Evolutionary conservation across 1,284 basidiomycete species (phyloP).

Genomic region (Gomphus bonarii): DNA sequence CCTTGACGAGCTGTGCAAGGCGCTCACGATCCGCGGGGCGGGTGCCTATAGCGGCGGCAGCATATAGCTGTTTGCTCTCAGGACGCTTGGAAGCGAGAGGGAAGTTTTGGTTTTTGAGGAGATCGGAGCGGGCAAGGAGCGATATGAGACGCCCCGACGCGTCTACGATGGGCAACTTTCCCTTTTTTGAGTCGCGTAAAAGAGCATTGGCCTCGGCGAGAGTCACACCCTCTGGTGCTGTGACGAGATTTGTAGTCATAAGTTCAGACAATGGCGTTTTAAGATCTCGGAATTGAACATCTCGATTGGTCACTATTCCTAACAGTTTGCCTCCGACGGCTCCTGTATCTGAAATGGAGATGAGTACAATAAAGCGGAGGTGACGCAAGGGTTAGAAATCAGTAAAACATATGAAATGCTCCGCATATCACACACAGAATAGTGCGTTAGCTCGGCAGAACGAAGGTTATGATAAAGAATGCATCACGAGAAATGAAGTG

Average conservation of each 20-base stretch:
- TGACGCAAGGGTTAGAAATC: slow-evolving; percentile 13
- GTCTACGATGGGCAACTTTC: slow-evolving; percentile 91
- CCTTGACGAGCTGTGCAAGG: slow-evolving; percentile 80
- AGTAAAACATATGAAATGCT: slow-evolving; percentile 34
- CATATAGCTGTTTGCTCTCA: slow-evolving; percentile 91
- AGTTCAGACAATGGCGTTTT: slow-evolving; percentile 67
- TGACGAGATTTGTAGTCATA: slow-evolving; percentile 86
- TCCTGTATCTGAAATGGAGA: slow-evolving; percentile 62
- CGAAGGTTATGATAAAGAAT: slow-evolving; percentile 61
- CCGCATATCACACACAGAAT: slow-evolving; percentile 57
- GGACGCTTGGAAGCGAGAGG: slow-evolving; percentile 92
- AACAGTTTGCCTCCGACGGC: slow-evolving; percentile 83
- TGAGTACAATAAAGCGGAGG: slow-evolving; percentile 13
- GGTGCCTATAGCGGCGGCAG: slow-evolving; percentile 95
- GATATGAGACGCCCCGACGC: slow-evolving; percentile 66
- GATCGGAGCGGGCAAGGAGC: slow-evolving; percentile 89
- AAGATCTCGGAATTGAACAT: slow-evolving; percentile 86
- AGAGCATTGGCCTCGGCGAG: slow-evolving; percentile 91
- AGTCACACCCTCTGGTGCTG: slow-evolving; percentile 78
- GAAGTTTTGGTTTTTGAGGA: slow-evolving; percentile 97
- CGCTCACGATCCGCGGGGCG: slow-evolving; percentile 84
- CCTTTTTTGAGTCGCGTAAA: slow-evolving; percentile 94
- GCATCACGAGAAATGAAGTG: slow-evolving; percentile 11
- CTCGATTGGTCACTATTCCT: slow-evolving; percentile 94
- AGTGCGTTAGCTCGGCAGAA: slow-evolving; percentile 73